Evolutionary conservation across 257 asterid species (phyloP).

Genomic region (Solanum virginianum): DNA sequence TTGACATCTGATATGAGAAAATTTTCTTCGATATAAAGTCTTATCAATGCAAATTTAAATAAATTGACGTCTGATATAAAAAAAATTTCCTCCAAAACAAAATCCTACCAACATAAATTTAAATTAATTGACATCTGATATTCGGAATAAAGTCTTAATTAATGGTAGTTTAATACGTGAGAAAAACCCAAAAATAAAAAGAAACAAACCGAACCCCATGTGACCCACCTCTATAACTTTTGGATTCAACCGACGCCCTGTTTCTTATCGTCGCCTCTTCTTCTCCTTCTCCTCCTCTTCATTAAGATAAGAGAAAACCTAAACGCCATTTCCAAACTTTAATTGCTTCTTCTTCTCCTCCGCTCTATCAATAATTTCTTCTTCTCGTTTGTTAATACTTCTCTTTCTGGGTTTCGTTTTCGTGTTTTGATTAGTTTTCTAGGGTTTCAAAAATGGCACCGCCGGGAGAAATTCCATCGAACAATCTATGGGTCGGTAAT

Average conservation of each 20-base stretch:
- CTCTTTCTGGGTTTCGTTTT: not conserved
- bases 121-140: too few species aligned
- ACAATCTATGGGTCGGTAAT: slow-evolving; percentile 84
- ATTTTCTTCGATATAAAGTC: too few species aligned
- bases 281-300: not conserved
- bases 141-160: too few species aligned
- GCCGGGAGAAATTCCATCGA: slow-evolving; percentile 56
- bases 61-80: too few species aligned
- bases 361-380: not conserved
- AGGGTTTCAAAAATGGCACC: slow-evolving; percentile 4
- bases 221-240: not conserved
- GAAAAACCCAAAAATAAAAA: too few species aligned
- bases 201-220: not conserved
- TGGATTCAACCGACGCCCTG: not conserved
- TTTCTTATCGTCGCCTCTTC: not conserved
- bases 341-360: not conserved
- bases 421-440: not conserved
- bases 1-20: too few species aligned
- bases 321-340: not conserved
- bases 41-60: too few species aligned
- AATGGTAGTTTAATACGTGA: too few species aligned
- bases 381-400: not conserved
- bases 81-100: too few species aligned
- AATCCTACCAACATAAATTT: too few species aligned
- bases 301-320: not conserved